Evolutionary conservation across 192 early-diverging fungal genomes (phyloP), one percentile per base, ranked within the genome.

Genomic region (Dissophora ornata): DNA sequence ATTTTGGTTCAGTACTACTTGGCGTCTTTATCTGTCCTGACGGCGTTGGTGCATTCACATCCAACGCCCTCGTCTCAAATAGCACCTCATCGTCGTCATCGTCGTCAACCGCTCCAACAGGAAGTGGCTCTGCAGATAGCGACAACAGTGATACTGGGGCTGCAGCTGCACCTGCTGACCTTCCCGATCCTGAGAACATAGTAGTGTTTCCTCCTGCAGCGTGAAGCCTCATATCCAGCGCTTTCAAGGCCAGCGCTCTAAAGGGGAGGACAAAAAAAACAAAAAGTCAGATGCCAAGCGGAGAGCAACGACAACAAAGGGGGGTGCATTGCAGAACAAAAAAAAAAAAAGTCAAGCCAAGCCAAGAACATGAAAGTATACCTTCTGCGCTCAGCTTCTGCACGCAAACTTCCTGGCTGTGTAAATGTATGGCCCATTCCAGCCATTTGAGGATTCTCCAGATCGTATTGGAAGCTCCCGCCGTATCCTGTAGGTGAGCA

Each of bases 361-460:
- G n/a, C n/a, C n/a, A n/a, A n/a, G n/a, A n/a, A n/a, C n/a, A n/a
- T n/a, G n/a, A n/a, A n/a, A n/a, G n/a, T 67, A 70, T 67, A 70
- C 90, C 88, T 85, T 67, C 91, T 71, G 36, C 91, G 79, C 57
- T 91, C 91, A 0, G 89, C 88, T 71, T 91, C 91, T 0, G 89
- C 85, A 38, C 86, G 61, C 12, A 83, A 75, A 70, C 81, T 80
- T 11, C 85, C 87, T 44, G 83, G 84, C 21, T 62, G 63, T 7
- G 64, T 77, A 36, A 77, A 77, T 24, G 67, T 82, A 29, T 65
- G 85, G 10, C 60, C 59, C 67, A 38, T 63, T 38, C 54, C 58
- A 54, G 36, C 16, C 63, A 68, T 81, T 40, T 77, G 73, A 26
- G 78, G 81, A 19, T 62, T 77, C 66, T 82, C 84, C 21, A 83